These are phyloP conservation scores for Boletus austroedulis DNA, from an alignment of 1,284 basidiomycete genomes.

Conservation along the genomic window DNA sequence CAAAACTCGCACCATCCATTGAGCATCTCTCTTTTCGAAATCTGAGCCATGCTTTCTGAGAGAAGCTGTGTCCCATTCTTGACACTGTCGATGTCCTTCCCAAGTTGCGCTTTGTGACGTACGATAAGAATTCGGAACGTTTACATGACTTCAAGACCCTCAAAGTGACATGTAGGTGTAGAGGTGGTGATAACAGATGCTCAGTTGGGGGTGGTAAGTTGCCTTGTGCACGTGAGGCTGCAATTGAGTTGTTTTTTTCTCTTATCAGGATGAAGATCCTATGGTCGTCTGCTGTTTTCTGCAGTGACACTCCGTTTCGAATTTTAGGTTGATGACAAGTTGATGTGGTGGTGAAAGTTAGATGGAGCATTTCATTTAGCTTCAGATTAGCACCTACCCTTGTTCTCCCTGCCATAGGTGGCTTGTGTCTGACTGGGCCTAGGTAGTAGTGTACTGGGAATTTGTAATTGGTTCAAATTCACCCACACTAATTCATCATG, in stretches of 20 bases:
- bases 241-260: background rate
- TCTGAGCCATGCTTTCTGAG: slow-evolving; percentile 23
- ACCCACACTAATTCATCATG: background rate
- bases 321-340: slow-evolving; percentile 40
- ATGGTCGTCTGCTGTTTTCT: slow-evolving; percentile 40
- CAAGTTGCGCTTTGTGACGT: slow-evolving; percentile 39
- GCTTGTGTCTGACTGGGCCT: too few relatives aligned
- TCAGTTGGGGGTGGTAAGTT: slow-evolving; percentile 41
- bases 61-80: slow-evolving; percentile 35
- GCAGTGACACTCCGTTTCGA: slow-evolving; percentile 40
- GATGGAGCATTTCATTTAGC: background rate
- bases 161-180: slow-evolving; percentile 33
- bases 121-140: slow-evolving; percentile 29
- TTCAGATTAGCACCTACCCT: background rate
- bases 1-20: slow-evolving; percentile 37
- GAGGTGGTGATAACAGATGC: slow-evolving; percentile 31
- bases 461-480: too few relatives aligned
- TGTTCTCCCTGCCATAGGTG: background rate
- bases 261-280: slow-evolving; percentile 42
- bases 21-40: slow-evolving; percentile 43
- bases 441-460: too few relatives aligned
- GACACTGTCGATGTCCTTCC: slow-evolving; percentile 37
- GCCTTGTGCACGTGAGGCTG: background rate
- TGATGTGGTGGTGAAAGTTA: slow-evolving; percentile 11
- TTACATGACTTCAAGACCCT: slow-evolving; percentile 30